Evolutionary conservation across 257 asterid genomes (phyloP).

Genomic region (Anisodus acutangulus): DNA sequence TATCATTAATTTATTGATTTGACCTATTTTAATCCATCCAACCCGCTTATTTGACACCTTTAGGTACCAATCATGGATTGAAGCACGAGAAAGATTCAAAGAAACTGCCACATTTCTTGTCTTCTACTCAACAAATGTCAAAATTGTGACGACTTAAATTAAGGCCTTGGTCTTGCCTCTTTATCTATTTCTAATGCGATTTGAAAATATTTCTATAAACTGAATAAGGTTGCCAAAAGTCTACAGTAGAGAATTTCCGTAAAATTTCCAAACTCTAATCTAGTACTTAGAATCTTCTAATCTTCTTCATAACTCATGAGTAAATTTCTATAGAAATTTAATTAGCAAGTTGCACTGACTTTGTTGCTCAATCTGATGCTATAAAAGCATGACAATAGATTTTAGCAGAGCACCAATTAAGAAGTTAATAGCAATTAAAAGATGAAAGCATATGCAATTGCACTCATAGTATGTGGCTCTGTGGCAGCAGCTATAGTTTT

Average conservation of each 20-base stretch:
- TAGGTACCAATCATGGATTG: no score
- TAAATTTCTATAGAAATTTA: not conserved
- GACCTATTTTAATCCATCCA: no score
- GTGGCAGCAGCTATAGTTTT: not conserved
- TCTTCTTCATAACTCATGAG: not conserved
- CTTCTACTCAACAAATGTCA: not conserved
- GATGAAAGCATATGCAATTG: not conserved
- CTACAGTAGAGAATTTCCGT: not conserved
- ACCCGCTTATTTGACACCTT: no score
- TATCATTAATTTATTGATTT: no score
- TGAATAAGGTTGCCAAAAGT: not conserved
- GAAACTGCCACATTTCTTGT: conserved; percentile 2
- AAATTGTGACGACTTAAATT: not conserved
- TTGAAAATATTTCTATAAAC: not conserved
- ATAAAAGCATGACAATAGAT: not conserved
- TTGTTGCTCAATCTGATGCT: not conserved
- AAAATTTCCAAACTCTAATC: not conserved
- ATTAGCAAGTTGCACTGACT: not conserved
- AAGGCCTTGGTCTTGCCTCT: not conserved
- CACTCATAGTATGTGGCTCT: not conserved
- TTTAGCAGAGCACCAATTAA: not conserved
- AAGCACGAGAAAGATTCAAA: not conserved
- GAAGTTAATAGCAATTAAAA: not conserved
- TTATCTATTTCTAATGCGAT: not conserved
- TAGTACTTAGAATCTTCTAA: not conserved